Base-by-base conservation (phyloP, 495 filamentous ascomycete genomes). In the Achaetomiella virescens region DNA sequence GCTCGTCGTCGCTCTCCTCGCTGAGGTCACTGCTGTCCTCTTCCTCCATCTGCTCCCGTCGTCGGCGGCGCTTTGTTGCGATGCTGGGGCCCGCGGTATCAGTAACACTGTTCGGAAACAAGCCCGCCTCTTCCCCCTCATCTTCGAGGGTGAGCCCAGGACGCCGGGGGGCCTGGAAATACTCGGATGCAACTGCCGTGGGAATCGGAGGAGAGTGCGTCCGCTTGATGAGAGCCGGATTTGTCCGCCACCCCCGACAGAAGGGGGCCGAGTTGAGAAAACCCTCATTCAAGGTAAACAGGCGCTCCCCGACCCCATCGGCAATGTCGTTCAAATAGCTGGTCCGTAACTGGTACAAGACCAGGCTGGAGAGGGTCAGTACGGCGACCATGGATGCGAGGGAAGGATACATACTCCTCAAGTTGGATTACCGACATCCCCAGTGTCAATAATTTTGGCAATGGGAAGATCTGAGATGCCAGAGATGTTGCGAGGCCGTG, bases 151-250 rank as follows among this genome's bases (percentile, higher is more conserved):
- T 79, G 21, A 79, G 58, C 0, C 71, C 75, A 6, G 70, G 56
- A 7, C 75, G 72, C n/a, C 75, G 68, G 33, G 83, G 85, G n/a
- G 83, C 87, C 61, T 85, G 81, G 66, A 93, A 98, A 69, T 98
- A 98, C 67, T 97, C 91, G 15, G 89, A 91, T 7, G 84, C 85
- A 64, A 82, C 84, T 51, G 88, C 89, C 6, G 91, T 95, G 22
- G 93, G 93, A 50, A 98, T 98, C 0, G 95, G 93, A 12, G 93
- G 93, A 6, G 92, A 97, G 66, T 98, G 91, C 29, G 90, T 95
- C 52, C 93, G 83, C 67, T 95, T 95, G 63, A 92, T 83, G 57
- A 88, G 82, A 11, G 83, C 75, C 5, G 86, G 79, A 60, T 88
- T 87, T 27, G 86, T 73, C 27, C 85, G 83, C 95, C 95, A 97